Conservation (phyloP, 1,284 basidiomycete genomes). For the Leccinum pallidistipes region DNA sequence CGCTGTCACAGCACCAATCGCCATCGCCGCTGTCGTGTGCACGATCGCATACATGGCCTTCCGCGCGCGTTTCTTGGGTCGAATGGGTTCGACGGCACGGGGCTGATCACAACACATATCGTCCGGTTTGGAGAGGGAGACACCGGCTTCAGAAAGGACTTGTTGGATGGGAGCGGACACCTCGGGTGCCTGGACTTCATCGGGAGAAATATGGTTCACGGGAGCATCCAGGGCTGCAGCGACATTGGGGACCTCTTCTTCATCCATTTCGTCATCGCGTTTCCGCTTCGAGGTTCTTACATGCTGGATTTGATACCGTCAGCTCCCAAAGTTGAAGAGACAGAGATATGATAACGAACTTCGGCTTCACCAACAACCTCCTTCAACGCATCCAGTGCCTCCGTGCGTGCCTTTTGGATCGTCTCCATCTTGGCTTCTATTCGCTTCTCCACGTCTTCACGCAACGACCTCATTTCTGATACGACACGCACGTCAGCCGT, state of each 20-base stretch:
- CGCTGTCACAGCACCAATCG: constrained; percentile 62
- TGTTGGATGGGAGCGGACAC: constrained; percentile 1
- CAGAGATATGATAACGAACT: constrained; percentile 12
- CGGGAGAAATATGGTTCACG: not conserved
- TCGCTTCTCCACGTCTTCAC: constrained; percentile 34
- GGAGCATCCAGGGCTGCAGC: not conserved
- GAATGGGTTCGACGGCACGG: not conserved
- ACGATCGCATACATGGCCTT: constrained; percentile 43
- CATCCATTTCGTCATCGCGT: constrained; percentile 20
- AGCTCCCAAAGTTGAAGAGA: constrained; percentile 3
- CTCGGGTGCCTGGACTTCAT: constrained; percentile 5
- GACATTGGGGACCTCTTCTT: constrained; percentile 4
- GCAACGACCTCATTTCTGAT: constrained; percentile 37
- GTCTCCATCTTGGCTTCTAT: constrained; percentile 35
- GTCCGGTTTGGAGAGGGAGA: not conserved
- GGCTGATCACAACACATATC: not conserved
- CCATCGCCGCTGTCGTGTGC: constrained; percentile 57
- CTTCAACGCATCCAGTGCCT: constrained; percentile 31
- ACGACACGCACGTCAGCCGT: constrained; percentile 10
- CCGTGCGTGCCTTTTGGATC: constrained; percentile 27
- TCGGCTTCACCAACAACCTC: constrained; percentile 20
- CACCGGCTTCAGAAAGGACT: not conserved
- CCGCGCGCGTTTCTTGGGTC: constrained; percentile 48
- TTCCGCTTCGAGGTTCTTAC: constrained; percentile 30
- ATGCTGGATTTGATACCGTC: constrained; percentile 13